Conservation (phyloP, 164 flowering plant genomes). For the Cinnamomum chago region DNA sequence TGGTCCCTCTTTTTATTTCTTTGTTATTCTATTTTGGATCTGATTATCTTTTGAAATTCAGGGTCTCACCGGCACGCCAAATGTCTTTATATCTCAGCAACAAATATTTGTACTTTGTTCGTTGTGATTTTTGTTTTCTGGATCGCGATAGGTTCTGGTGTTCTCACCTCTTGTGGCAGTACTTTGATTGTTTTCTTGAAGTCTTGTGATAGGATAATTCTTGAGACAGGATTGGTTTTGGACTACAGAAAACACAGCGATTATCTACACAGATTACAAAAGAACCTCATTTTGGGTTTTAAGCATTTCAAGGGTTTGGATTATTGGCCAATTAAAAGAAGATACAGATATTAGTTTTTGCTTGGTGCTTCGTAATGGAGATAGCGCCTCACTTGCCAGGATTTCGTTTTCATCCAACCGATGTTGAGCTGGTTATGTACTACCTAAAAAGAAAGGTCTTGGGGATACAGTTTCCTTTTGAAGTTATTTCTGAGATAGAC, state of each 20-base stretch:
- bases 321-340: not conserved
- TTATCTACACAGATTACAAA: not conserved
- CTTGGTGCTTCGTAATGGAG: slow-evolving; percentile 24
- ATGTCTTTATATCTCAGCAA: slow-evolving; percentile 12
- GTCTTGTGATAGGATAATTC: not conserved
- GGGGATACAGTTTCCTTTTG: slow-evolving; percentile 34
- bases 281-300: not conserved
- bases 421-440: slow-evolving; percentile 63
- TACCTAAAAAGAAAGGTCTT: slow-evolving; percentile 62
- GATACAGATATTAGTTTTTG: not conserved
- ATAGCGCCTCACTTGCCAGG: slow-evolving; percentile 53
- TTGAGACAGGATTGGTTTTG: not conserved
- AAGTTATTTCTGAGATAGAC: slow-evolving; percentile 59
- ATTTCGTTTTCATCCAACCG: slow-evolving; percentile 84
- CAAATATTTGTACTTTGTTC: slow-evolving; percentile 6
- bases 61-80: slow-evolving; percentile 3
- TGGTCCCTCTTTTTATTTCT: not conserved
- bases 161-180: slow-evolving; percentile 47
- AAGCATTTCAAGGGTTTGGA: not conserved
- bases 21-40: not conserved
- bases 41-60: slow-evolving; percentile 1
- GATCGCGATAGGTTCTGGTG: slow-evolving; percentile 57
- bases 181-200: slow-evolving; percentile 42
- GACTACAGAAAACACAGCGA: not conserved
- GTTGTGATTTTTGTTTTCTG: slow-evolving; percentile 3